A percentile compares a stretch with the other conserved stretches of the same genome.
phyloP scores from a whole-genome alignment of 2,329 filamentous ascomycete species.

The Cercospora beticola region DNA sequence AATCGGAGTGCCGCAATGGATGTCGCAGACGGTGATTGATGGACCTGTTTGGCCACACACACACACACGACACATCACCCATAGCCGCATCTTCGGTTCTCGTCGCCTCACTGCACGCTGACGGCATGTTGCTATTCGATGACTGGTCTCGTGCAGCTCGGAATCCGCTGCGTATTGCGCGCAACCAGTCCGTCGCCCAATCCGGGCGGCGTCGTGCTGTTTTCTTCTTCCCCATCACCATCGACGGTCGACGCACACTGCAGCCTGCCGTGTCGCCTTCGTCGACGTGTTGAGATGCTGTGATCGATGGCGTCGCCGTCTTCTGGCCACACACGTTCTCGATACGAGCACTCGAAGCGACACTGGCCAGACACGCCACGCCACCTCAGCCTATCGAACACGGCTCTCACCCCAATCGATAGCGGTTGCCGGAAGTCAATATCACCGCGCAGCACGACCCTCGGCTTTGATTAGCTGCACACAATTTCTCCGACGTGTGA shows the following conservation, averaged over 20 bases:
- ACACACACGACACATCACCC: not conserved
- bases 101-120: constrained; percentile 19
- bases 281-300: constrained; percentile 6
- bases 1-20: constrained; percentile 12
- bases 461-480: constrained; percentile 20
- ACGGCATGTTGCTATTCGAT: constrained; percentile 14
- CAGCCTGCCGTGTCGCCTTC: constrained; percentile 15
- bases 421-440: constrained; percentile 22
- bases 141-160: constrained; percentile 17
- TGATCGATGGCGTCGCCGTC: not conserved
- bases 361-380: constrained; percentile 7
- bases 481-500: constrained; percentile 3
- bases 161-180: constrained; percentile 7
- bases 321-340: constrained; percentile 4
- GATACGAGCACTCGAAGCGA: constrained; percentile 1
- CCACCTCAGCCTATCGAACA: constrained; percentile 13
- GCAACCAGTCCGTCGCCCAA: constrained; percentile 11
- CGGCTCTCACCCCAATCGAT: constrained; percentile 19
- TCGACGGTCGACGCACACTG: not conserved
- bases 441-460: constrained; percentile 10
- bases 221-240: not conserved
- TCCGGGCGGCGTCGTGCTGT: not conserved
- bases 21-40: constrained; percentile 15
- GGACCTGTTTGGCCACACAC: not conserved
- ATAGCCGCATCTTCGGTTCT: constrained; percentile 10